Evolutionary conservation across 768 basidiomycete genomes (phyloP).

Genomic region (Pleurotus citrinopileatus): DNA sequence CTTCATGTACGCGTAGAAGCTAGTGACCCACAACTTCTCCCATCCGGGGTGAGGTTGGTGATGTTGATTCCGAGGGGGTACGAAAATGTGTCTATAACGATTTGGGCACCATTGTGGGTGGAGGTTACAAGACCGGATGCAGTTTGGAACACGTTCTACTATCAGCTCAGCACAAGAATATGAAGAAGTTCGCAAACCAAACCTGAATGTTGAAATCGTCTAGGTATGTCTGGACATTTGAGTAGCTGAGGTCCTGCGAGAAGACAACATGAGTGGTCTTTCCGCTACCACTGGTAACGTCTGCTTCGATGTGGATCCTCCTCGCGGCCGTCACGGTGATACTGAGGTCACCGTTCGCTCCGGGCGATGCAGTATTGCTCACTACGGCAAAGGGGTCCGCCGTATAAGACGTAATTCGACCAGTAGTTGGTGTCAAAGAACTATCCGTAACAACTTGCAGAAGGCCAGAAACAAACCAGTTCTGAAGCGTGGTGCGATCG

Average conservation of each 20-base stretch:
- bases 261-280: slow-evolving; percentile 51
- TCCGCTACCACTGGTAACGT: slow-evolving; percentile 63
- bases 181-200: neutral
- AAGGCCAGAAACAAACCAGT: slow-evolving; percentile 76
- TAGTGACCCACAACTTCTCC: slow-evolving; percentile 31
- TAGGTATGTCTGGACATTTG: slow-evolving; percentile 61
- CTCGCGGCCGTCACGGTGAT: slow-evolving; percentile 62
- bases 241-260: slow-evolving; percentile 58
- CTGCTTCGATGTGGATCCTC: slow-evolving; percentile 56
- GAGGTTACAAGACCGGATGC: slow-evolving; percentile 34
- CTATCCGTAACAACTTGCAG: slow-evolving; percentile 69
- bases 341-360: slow-evolving; percentile 46
- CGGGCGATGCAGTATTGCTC: slow-evolving; percentile 40
- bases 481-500: slow-evolving; percentile 63
- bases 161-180: neutral
- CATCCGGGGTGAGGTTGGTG: slow-evolving; percentile 29
- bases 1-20: neutral
- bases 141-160: slow-evolving; percentile 40
- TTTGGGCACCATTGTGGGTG: slow-evolving; percentile 37
- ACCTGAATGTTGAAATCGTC: slow-evolving; percentile 43
- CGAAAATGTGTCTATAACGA: slow-evolving; percentile 38
- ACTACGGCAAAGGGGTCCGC: slow-evolving; percentile 57
- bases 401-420: slow-evolving; percentile 57
- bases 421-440: slow-evolving; percentile 61
- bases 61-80: slow-evolving; percentile 47